Conservation (phyloP, 2,329 filamentous ascomycete genomes). For the Sporothrix dimorphospora region DNA sequence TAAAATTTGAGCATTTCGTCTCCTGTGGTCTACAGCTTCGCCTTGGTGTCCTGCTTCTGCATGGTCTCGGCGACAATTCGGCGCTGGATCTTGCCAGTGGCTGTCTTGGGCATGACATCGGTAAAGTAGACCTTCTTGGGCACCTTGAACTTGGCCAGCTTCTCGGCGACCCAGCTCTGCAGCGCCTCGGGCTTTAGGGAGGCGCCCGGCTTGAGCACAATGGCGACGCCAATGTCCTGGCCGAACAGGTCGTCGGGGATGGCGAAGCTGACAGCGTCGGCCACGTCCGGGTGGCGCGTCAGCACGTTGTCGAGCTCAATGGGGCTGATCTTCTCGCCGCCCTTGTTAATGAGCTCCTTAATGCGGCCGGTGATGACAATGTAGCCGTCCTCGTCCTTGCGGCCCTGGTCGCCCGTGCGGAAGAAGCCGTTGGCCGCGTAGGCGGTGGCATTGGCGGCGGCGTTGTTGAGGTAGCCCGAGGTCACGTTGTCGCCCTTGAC, state of each 20-base stretch:
- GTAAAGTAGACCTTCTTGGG: slow-evolving; percentile 87
- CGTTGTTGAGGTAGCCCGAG: slow-evolving; percentile 82
- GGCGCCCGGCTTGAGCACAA: slow-evolving; percentile 71
- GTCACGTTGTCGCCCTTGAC: slow-evolving; percentile 83
- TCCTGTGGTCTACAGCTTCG: slow-evolving; percentile 53
- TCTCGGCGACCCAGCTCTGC: slow-evolving; percentile 68
- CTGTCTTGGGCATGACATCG: slow-evolving; percentile 84
- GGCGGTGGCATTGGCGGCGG: slow-evolving; percentile 70
- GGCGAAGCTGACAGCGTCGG: slow-evolving; percentile 82
- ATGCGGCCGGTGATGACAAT: slow-evolving; percentile 87
- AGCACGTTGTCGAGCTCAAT: slow-evolving; percentile 86
- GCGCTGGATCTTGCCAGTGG: slow-evolving; percentile 87
- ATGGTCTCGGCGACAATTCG: slow-evolving; percentile 85
- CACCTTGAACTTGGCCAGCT: slow-evolving; percentile 80
- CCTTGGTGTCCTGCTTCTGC: slow-evolving; percentile 67
- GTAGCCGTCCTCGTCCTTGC: slow-evolving; percentile 78
- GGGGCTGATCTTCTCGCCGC: slow-evolving; percentile 85
- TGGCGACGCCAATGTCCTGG: slow-evolving; percentile 76
- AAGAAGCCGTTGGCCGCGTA: slow-evolving; percentile 81
- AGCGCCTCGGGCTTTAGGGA: slow-evolving; percentile 62
- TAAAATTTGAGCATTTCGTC: neutral
- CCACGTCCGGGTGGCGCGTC: slow-evolving; percentile 70
- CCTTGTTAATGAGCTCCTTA: slow-evolving; percentile 91
- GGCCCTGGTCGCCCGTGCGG: slow-evolving; percentile 85
- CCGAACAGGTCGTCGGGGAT: slow-evolving; percentile 82